A percentile compares a stretch with the other conserved stretches of the same genome.
Evolutionary conservation across 2,329 filamentous ascomycete genomes (phyloP).

Genomic region (Seiridium unicorne): DNA sequence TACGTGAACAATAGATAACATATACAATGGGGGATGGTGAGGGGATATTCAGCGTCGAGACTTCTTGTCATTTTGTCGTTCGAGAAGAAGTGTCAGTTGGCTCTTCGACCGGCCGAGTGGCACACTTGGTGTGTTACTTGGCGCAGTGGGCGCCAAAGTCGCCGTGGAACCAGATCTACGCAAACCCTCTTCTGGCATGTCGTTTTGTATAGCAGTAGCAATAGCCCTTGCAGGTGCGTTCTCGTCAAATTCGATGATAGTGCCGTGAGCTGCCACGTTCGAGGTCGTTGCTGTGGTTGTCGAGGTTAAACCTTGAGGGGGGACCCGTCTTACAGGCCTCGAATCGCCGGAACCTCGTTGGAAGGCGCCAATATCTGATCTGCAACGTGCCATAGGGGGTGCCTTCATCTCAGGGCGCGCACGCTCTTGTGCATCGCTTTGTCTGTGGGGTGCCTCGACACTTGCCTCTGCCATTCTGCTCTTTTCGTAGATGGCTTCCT

Average conservation of each 20-base stretch:
- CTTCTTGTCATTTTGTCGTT: conserved; percentile 35
- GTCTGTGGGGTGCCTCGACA: conserved; percentile 5
- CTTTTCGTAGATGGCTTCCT: neutral
- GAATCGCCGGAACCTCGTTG: conserved; percentile 20
- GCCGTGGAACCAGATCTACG: conserved; percentile 27
- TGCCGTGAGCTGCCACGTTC: conserved; percentile 40
- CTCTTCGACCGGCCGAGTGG: conserved; percentile 59
- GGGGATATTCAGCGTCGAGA: conserved; percentile 17
- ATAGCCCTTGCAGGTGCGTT: conserved; percentile 23
- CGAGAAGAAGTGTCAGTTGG: conserved; percentile 56
- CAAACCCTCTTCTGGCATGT: conserved; percentile 12
- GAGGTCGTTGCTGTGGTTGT: conserved; percentile 36
- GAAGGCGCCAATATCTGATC: conserved; percentile 18
- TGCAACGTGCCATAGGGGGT: conserved; percentile 29
- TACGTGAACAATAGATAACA: neutral
- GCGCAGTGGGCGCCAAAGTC: conserved; percentile 45
- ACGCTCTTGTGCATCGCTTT: conserved; percentile 16
- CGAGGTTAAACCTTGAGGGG: conserved; percentile 27
- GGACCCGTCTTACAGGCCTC: conserved; percentile 22
- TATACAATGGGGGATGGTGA: neutral
- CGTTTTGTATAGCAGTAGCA: conserved; percentile 12
- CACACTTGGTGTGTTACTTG: conserved; percentile 40
- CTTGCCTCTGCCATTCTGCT: neutral
- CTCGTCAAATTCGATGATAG: conserved; percentile 39
- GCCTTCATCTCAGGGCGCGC: conserved; percentile 12